phyloP scores from a whole-genome alignment of 2,329 filamentous ascomycete species.

The Aspergillus fumigatus region DNA sequence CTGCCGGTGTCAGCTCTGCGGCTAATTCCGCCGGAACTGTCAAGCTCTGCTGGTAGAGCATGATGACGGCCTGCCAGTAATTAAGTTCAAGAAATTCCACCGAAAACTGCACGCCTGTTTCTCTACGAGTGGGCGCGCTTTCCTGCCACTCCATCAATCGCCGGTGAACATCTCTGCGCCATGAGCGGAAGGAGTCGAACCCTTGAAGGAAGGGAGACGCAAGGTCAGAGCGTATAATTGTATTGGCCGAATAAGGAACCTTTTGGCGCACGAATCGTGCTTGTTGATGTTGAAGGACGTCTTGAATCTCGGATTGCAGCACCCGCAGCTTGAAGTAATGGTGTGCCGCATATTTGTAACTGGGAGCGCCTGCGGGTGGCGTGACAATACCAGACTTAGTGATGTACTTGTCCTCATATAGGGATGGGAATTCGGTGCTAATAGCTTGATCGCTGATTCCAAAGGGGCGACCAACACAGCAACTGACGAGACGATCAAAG shows the following conservation, averaged over 20 bases:
- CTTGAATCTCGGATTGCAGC: conserved; percentile 89
- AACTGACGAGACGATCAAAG: conserved; percentile 88
- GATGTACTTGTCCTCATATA: conserved; percentile 84
- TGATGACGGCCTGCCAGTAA: conserved; percentile 96
- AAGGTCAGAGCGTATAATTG: conserved; percentile 71
- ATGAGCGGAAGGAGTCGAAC: conserved; percentile 81
- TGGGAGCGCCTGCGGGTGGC: conserved; percentile 60
- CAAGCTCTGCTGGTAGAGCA: conserved; percentile 88
- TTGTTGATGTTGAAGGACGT: conserved; percentile 90
- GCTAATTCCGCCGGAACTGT: conserved; percentile 81
- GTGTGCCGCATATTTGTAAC: conserved; percentile 85
- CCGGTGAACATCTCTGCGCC: conserved; percentile 82
- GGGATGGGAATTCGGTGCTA: conserved; percentile 88
- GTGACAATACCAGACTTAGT: conserved; percentile 70
- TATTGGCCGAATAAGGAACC: conserved; percentile 61
- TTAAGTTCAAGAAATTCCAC: conserved; percentile 89
- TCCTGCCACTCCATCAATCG: conserved; percentile 83
- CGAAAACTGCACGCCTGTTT: conserved; percentile 85
- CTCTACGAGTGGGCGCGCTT: conserved; percentile 67
- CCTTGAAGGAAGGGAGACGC: conserved; percentile 79
- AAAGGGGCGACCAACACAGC: conserved; percentile 87
- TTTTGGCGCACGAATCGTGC: conserved; percentile 69
- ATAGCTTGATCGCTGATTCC: conserved; percentile 95
- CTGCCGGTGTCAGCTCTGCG: conserved; percentile 62
- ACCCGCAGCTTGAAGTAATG: conserved; percentile 88